Evolutionary conservation across 2,329 filamentous ascomycete genomes (phyloP).

Genomic region (Clarireedia homoeocarpa): DNA sequence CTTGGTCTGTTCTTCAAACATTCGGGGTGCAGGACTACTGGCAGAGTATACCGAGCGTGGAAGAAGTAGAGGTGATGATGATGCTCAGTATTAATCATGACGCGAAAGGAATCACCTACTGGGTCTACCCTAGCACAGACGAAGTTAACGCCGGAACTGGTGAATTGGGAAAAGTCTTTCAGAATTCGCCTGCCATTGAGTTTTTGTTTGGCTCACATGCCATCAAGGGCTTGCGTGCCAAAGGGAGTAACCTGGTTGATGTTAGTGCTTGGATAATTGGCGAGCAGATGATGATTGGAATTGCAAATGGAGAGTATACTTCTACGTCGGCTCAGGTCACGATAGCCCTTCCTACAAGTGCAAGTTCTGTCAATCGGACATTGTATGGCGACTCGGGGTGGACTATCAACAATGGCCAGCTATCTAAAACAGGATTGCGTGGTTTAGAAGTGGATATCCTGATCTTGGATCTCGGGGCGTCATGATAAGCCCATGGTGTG

Average conservation of each 20-base stretch:
- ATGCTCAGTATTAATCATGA: conserved; percentile 41
- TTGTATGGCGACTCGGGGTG: conserved; percentile 21
- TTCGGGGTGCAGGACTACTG: conserved; percentile 39
- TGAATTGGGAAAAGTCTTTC: conserved; percentile 34
- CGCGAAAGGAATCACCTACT: conserved; percentile 39
- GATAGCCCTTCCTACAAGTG: conserved; percentile 17
- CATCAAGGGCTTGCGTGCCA: conserved; percentile 15
- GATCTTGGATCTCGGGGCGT: conserved; percentile 11
- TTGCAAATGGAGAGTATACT: conserved; percentile 32
- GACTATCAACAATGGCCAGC: conserved; percentile 13
- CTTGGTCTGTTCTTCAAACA: conserved; percentile 43
- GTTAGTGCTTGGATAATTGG: conserved; percentile 34
- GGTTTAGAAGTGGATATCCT: conserved; percentile 21
- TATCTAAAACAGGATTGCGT: conserved; percentile 18
- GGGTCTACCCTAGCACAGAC: conserved; percentile 37
- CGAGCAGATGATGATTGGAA: conserved; percentile 31
- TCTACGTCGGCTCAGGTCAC: conserved; percentile 7
- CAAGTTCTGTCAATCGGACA: conserved; percentile 8
- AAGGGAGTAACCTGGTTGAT: conserved; percentile 25
- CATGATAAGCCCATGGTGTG: not conserved
- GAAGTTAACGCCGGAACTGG: conserved; percentile 26
- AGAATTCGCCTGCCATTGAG: conserved; percentile 25
- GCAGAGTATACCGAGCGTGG: conserved; percentile 36
- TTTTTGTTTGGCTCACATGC: conserved; percentile 31
- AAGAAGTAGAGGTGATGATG: conserved; percentile 40